Conservation (phyloP, 2,329 filamentous ascomycete genomes). For the Cercospora beticola region DNA sequence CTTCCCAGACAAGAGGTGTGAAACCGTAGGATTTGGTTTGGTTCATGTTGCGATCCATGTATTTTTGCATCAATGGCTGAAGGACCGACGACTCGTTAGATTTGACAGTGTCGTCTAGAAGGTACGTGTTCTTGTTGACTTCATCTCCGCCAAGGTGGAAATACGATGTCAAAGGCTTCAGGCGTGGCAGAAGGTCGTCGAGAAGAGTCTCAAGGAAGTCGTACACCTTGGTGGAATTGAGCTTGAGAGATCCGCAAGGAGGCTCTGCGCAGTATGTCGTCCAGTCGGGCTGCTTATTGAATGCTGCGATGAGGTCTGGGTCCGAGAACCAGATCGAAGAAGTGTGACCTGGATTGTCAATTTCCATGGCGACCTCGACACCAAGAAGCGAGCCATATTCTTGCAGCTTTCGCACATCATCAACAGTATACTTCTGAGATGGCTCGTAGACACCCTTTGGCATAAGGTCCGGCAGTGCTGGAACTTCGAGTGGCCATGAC, state of each 20-base stretch:
- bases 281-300: constrained; percentile 56
- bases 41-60: constrained; percentile 68
- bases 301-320: constrained; percentile 70
- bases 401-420: constrained; percentile 66
- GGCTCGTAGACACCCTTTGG: constrained; percentile 70
- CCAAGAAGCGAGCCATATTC: constrained; percentile 68
- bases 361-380: constrained; percentile 70
- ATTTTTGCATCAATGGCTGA: constrained; percentile 73
- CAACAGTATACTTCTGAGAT: constrained; percentile 65
- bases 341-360: constrained; percentile 80
- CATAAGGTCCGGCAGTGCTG: constrained; percentile 69
- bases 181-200: constrained; percentile 71
- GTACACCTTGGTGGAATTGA: constrained; percentile 70
- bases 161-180: constrained; percentile 67
- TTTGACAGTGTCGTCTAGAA: constrained; percentile 68
- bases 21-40: constrained; percentile 63
- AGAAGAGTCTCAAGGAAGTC: constrained; percentile 71
- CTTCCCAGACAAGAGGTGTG: constrained; percentile 81
- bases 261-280: constrained; percentile 55
- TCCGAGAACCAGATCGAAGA: constrained; percentile 64
- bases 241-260: constrained; percentile 65
- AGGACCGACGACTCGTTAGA: constrained; percentile 66
- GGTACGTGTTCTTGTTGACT: constrained; percentile 73
- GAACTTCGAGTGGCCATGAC: constrained; percentile 81
- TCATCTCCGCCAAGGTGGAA: constrained; percentile 90